A percentile compares a stretch with the other conserved stretches of the same genome.
Evolutionary conservation across 441 rosid species (phyloP).

Genomic region (Metrosideros polymorpha): DNA sequence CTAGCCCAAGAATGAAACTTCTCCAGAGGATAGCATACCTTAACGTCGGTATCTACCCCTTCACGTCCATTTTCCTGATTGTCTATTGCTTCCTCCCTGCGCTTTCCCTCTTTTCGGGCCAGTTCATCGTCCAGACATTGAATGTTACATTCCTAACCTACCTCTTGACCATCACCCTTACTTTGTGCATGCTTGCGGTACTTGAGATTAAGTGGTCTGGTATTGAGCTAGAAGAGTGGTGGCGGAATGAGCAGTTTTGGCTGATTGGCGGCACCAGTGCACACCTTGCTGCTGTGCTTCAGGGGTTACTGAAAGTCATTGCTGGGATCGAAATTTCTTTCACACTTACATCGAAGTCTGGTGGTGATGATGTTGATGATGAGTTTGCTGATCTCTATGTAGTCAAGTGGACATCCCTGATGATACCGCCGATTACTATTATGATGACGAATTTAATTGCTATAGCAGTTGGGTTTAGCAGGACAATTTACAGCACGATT

Average conservation of each 20-base stretch:
- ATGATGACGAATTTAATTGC: slow-evolving; percentile 84
- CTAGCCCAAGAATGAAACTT: slow-evolving; percentile 73
- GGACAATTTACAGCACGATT: slow-evolving; percentile 67
- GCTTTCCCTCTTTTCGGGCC: slow-evolving; percentile 81
- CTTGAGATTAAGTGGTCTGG: slow-evolving; percentile 97
- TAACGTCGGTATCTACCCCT: slow-evolving; percentile 82
- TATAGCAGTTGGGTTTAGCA: slow-evolving; percentile 79
- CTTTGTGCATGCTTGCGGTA: slow-evolving; percentile 59
- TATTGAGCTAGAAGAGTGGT: slow-evolving; percentile 81
- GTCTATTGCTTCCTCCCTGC: slow-evolving; percentile 94
- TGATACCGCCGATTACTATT: slow-evolving; percentile 83
- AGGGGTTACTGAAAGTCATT: slow-evolving; percentile 68
- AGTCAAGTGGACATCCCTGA: slow-evolving; percentile 73
- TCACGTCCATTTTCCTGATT: slow-evolving; percentile 76
- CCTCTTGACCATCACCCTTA: slow-evolving; percentile 57
- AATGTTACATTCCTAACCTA: slow-evolving; percentile 67
- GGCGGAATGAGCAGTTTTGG: slow-evolving; percentile 94
- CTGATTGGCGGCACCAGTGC: slow-evolving; percentile 91
- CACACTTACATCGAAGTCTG: slow-evolving; percentile 85
- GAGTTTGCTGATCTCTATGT: slow-evolving; percentile 72
- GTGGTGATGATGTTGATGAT: slow-evolving; percentile 70
- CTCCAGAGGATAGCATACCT: slow-evolving; percentile 80
- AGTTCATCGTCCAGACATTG: slow-evolving; percentile 73
- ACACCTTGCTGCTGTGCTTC: slow-evolving; percentile 84
- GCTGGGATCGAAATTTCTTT: slow-evolving; percentile 86